Base-by-base conservation (phyloP, 1,284 basidiomycete species). In the Microbotryum intermedium region DNA sequence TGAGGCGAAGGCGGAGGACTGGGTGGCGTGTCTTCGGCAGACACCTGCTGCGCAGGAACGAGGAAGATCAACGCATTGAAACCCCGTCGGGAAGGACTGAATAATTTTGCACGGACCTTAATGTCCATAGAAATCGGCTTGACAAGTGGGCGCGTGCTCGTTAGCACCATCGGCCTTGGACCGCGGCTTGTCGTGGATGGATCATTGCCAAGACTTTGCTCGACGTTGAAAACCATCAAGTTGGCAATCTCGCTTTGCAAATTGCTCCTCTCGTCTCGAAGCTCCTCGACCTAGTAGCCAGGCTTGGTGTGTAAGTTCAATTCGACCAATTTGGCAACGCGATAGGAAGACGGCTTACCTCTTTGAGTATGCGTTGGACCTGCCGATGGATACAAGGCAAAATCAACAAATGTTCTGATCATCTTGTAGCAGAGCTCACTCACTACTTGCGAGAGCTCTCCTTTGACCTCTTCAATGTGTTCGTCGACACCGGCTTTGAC, bases 321-420 rank as follows among this genome's bases (percentile, higher is more conserved):
- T 8, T 20, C n/a, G 21, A n/a, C 20, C 43, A 6, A 8, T 2
- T 9, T 6, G 20, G 11, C 51, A 20, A 8, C 6, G 18, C 5
- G 23, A 21, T 23, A 21, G 6, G 3, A 2, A 11, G 25, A 11
- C n/a, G n/a, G n/a, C 51, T 28, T 9, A 60, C 59, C 57, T 67
- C 65, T 44, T 59, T 67, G 55, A 62, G 60, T 62, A 66, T 66
- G n/a, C 59, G 59, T 21, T 66, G 65, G 4, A 66, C 61, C 61
- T 66, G 50, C 6, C 26, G 4, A 39, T 9, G 42, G 1, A 26
- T n/a, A n/a, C 2, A 28, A n/a, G 4, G 8, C 6, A 28, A 10
- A 8, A n/a, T n/a, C 10, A 52, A 16, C 16, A 44, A 18, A n/a
- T n/a, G n/a, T n/a, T 26, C 30, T 30, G 2, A 16, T 39, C 23